Base-by-base conservation (phyloP, 495 filamentous ascomycete genomes). In the Trichocladium uniseriatum region DNA sequence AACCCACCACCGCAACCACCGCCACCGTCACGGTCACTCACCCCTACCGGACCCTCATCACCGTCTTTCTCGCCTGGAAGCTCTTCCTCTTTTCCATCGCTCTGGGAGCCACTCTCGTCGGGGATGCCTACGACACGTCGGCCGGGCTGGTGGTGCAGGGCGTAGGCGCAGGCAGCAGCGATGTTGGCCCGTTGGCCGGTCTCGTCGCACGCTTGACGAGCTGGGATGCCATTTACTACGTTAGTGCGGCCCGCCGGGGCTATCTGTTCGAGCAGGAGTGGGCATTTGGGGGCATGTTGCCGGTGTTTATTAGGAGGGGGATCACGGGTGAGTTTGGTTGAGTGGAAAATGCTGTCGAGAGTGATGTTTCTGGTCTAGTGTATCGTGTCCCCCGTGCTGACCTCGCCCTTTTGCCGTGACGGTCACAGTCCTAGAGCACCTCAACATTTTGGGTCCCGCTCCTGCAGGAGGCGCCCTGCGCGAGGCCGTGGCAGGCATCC, bases 261-360 rank as follows among this genome's bases (percentile, higher is more conserved):
- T 89, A 96, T 52, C 43, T 82, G 9, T 90, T 83, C 67, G 92
- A 98, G 67, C 94, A 98, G 68, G 89, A 96, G 68, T 97, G 90
- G 89, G 92, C 94, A 1, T 98, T 95, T 69, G 83, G 88, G 18
- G 79, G 73, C 64, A 80, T 79, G 1, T 79, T 83, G 51, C 75
- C 83, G 5, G 65, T 71, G 38, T 44, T 79, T 31, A 63, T 89
- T 24, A 61, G 57, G 15, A 54, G 45, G 32, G 19, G 70, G 29
- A 38, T 60, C 21, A 53, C 52, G 57, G 58, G 69, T 70, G 56
- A 43, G 48, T 52, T 14, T 36, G 8, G 14, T 32, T 14, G 11
- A 14, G 31, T 5, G 31, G 2, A 11, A 32, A 10, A 11, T 6
- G 24, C 24, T 27, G 24, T 8, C 24, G n/a, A n/a, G n/a, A n/a